Percentiles rank a stretch among this genome's conserved stretches.
phyloP scores from a whole-genome alignment of 164 flowering plant genomes.

The Stephania yunnanensis region DNA sequence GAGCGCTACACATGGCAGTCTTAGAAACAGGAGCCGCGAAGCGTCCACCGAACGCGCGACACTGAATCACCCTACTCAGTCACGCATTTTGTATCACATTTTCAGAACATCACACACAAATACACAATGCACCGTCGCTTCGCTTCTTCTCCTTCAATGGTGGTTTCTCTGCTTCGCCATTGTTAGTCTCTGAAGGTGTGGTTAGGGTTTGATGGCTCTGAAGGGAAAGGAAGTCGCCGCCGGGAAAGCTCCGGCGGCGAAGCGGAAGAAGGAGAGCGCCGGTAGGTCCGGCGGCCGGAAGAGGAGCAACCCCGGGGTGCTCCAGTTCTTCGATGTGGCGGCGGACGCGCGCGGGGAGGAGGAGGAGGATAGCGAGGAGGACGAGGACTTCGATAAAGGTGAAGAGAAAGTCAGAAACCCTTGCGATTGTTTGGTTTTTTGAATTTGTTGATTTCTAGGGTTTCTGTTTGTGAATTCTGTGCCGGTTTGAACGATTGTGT shows the following conservation, averaged over 20 bases:
- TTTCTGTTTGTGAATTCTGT: background rate
- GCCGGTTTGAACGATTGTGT: background rate
- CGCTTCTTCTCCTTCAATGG: too few relatives aligned
- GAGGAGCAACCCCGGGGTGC: constrained; percentile 37
- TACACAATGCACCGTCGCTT: too few relatives aligned
- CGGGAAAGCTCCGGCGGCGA: constrained; percentile 14
- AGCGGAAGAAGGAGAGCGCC: constrained; percentile 37
- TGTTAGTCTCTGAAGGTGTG: background rate
- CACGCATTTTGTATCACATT: too few relatives aligned
- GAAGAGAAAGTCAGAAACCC: background rate
- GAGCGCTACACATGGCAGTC: background rate
- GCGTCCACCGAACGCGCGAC: background rate
- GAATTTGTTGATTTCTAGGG: constrained; percentile 4
- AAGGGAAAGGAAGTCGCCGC: constrained; percentile 20
- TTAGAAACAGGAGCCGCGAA: background rate
- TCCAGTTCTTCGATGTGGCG: constrained; percentile 66
- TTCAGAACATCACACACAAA: too few relatives aligned
- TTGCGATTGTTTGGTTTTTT: background rate
- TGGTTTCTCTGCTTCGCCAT: background rate
- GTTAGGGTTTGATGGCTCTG: constrained; percentile 12
- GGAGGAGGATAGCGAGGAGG: constrained; percentile 31
- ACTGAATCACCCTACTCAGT: background rate
- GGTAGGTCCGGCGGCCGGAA: constrained; percentile 37
- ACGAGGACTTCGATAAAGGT: constrained; percentile 26
- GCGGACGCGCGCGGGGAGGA: constrained; percentile 40